A percentile compares a stretch with the other conserved stretches of the same genome.
phyloP scores from a whole-genome alignment of 139 green algal genomes.

The Chlorella sp. region DNA sequence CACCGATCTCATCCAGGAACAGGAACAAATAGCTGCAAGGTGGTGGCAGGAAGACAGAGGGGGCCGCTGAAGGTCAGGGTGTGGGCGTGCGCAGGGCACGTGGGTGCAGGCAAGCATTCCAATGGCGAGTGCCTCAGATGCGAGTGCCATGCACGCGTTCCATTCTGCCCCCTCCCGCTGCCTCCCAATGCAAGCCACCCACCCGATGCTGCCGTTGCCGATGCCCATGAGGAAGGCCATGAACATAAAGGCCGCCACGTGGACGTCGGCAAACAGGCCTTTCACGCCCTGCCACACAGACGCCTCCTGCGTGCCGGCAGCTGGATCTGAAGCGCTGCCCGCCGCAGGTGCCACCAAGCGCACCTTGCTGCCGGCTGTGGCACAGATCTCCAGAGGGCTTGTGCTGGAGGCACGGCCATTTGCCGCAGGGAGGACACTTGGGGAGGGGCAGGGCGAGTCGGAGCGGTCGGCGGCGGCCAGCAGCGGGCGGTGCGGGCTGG shows the following conservation, averaged over 20 bases:
- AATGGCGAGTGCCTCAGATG: neutral
- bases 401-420: neutral
- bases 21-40: constrained; percentile 37
- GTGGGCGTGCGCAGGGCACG: neutral
- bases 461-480: neutral
- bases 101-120: neutral
- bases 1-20: constrained; percentile 34
- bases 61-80: neutral
- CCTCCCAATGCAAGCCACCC: neutral
- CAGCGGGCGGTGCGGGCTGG: constrained; percentile 1
- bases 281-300: constrained; percentile 9
- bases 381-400: neutral
- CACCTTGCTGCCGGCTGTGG: neutral
- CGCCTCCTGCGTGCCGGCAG: neutral
- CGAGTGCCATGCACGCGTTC: neutral
- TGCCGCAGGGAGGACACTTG: no score
- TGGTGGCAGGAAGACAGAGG: neutral
- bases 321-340: neutral
- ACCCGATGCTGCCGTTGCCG: constrained; percentile 30
- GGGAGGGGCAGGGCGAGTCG: neutral
- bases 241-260: constrained; percentile 31
- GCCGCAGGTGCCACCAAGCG: neutral
- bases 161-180: neutral
- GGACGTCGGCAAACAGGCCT: neutral
- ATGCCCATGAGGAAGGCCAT: constrained; percentile 35